These are phyloP conservation scores for Pyricularia pennisetigena DNA, from an alignment of 2,329 filamentous ascomycete genomes.

Conservation along the genomic window DNA sequence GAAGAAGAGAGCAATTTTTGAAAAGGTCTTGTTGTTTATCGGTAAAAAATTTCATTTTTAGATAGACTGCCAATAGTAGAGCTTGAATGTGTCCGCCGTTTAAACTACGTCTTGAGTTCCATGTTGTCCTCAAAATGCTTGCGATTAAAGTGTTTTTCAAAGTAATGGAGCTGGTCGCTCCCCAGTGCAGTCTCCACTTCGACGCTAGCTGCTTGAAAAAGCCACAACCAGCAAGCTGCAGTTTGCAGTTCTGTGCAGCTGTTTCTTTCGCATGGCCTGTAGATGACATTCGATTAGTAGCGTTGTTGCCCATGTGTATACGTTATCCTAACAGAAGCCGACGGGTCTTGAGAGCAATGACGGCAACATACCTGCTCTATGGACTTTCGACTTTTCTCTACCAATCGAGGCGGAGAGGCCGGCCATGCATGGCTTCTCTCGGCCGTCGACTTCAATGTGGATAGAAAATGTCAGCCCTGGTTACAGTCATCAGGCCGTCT, in stretches of 20 bases:
- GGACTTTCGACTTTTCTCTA: slow-evolving; percentile 7
- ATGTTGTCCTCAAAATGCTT: not conserved
- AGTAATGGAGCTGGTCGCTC: not conserved
- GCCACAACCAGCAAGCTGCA: not conserved
- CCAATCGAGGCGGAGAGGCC: slow-evolving; percentile 8
- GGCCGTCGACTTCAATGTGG: slow-evolving; percentile 10
- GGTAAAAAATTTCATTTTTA: too few relatives aligned
- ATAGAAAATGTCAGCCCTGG: slow-evolving; percentile 9
- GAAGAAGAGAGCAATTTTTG: too few relatives aligned
- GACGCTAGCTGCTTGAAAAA: not conserved
- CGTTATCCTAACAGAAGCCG: too few relatives aligned
- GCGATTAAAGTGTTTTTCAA: not conserved
- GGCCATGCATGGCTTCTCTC: slow-evolving; percentile 11
- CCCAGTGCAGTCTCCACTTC: not conserved
- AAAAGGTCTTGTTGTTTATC: too few relatives aligned
- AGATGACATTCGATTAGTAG: too few relatives aligned
- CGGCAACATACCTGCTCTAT: slow-evolving; percentile 5
- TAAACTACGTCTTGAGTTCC: not conserved
- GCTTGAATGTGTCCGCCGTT: too few relatives aligned
- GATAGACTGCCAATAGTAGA: too few relatives aligned
- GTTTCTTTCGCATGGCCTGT: not conserved
- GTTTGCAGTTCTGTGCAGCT: not conserved
- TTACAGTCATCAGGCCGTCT: slow-evolving; percentile 15
- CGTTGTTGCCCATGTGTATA: too few relatives aligned
- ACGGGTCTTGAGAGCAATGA: too few relatives aligned